Evolutionary conservation across 1,139 yeast species (phyloP).

Genomic region (Fermentozyma sake): DNA sequence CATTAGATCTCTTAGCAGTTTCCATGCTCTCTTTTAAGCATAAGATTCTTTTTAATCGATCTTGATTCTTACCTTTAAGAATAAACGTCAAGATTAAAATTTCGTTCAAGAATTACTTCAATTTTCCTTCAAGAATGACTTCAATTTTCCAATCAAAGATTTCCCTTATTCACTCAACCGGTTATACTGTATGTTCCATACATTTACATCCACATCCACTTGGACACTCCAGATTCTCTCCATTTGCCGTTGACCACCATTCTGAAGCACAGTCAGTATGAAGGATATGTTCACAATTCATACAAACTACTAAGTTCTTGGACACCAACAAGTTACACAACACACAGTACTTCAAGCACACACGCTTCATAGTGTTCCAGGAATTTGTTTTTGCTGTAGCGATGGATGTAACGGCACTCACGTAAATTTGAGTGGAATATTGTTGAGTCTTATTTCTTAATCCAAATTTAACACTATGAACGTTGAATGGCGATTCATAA

Average conservation of each 20-base stretch:
- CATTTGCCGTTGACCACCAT: conserved; percentile 63
- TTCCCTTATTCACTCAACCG: no score
- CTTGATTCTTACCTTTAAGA: no score
- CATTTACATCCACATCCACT: conserved; percentile 90
- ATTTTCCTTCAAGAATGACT: no score
- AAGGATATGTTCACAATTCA: conserved; percentile 70
- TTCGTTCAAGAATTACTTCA: no score
- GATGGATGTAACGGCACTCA: conserved; percentile 25
- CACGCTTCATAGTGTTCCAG: conserved; percentile 29
- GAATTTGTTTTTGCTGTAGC: conserved; percentile 21
- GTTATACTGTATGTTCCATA: conserved; percentile 18
- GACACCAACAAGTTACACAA: conserved; percentile 60
- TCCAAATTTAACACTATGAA: conserved; percentile 43
- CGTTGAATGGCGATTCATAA: conserved; percentile 19
- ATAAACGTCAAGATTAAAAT: no score
- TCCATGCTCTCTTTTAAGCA: no score
- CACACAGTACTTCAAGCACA: conserved; percentile 45
- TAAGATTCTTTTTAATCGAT: no score
- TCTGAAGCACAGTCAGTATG: conserved; percentile 75
- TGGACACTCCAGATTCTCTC: conserved; percentile 56
- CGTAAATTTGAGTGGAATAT: conserved; percentile 14
- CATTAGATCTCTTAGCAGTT: no score
- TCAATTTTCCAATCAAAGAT: no score
- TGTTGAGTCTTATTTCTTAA: conserved; percentile 24
- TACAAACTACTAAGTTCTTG: conserved; percentile 64